Evolutionary conservation across 352 stramenopile species (phyloP).

Genomic region (Pythium rishiriense): DNA sequence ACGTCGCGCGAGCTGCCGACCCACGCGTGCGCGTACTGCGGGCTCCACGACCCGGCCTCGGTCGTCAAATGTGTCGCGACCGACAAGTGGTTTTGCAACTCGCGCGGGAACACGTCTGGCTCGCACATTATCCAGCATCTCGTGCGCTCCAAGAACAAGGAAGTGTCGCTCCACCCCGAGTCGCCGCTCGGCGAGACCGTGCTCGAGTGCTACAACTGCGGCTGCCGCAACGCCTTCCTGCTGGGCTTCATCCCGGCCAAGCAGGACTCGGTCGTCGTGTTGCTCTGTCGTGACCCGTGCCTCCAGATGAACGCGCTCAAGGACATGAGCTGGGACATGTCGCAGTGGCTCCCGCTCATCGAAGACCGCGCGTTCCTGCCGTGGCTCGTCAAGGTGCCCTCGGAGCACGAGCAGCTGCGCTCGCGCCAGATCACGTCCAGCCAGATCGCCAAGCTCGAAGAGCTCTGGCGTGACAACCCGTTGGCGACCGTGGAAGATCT

Average conservation of each 20-base stretch:
- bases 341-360: constrained; percentile 98
- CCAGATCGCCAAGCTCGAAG: constrained; percentile 87
- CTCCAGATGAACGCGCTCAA: constrained; percentile 97
- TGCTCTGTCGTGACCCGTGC: constrained; percentile 97
- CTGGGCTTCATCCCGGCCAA: constrained; percentile 98
- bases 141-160: constrained; percentile 92
- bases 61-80: constrained; percentile 96
- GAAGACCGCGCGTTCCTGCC: constrained; percentile 96
- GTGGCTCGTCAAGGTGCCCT: constrained; percentile 96
- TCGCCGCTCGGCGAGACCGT: constrained; percentile 96
- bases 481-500: constrained; percentile 96
- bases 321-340: constrained; percentile 99
- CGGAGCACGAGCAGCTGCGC: constrained; percentile 91
- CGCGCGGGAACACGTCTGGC: constrained; percentile 89
- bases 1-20: constrained; percentile 76
- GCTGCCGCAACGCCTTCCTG: constrained; percentile 97
- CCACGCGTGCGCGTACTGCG: constrained; percentile 97
- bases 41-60: constrained; percentile 94
- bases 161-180: constrained; percentile 92
- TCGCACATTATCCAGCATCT: constrained; percentile 99
- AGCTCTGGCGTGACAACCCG: constrained; percentile 97
- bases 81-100: constrained; percentile 99
- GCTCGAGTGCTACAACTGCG: constrained; percentile 99
- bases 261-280: constrained; percentile 95
- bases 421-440: constrained; percentile 93